phyloP scores from a whole-genome alignment of 768 basidiomycete genomes.

The Auricularia auricula-judae region DNA sequence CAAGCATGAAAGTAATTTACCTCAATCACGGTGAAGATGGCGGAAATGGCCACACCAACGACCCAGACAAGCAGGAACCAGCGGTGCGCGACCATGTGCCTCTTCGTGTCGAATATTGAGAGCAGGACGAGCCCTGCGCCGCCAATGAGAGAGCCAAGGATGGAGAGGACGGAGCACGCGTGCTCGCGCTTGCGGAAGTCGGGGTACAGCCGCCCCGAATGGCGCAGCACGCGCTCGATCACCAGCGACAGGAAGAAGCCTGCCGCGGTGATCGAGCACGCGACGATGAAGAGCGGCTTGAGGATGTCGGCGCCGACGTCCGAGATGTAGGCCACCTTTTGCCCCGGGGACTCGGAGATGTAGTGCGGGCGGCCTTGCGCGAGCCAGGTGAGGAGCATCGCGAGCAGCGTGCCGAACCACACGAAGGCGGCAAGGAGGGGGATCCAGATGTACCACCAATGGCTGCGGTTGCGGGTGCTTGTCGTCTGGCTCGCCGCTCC shows the following conservation, averaged over 20 bases:
- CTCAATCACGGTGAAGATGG: slow-evolving; percentile 68
- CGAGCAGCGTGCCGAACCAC: slow-evolving; percentile 37
- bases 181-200: slow-evolving; percentile 45
- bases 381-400: slow-evolving; percentile 65
- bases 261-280: slow-evolving; percentile 50
- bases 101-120: slow-evolving; percentile 59
- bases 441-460: not conserved
- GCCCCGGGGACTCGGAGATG: slow-evolving; percentile 20
- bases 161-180: slow-evolving; percentile 42
- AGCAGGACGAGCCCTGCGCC: slow-evolving; percentile 56
- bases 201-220: slow-evolving; percentile 41
- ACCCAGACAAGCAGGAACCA: slow-evolving; percentile 63
- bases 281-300: slow-evolving; percentile 65
- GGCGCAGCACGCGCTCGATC: slow-evolving; percentile 53
- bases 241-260: slow-evolving; percentile 50
- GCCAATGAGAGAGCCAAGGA: slow-evolving; percentile 50
- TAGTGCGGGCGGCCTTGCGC: slow-evolving; percentile 53
- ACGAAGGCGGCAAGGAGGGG: slow-evolving; percentile 3
- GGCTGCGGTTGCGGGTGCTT: too few species aligned
- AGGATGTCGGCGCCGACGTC: slow-evolving; percentile 61
- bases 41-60: slow-evolving; percentile 56
- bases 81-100: slow-evolving; percentile 41
- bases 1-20: slow-evolving; percentile 12
- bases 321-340: slow-evolving; percentile 58
- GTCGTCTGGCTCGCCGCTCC: too few species aligned